Evolutionary conservation across 352 stramenopile genomes (phyloP), one percentile per base, ranked within the genome.

Genomic region (Phytophthora foliorum): DNA sequence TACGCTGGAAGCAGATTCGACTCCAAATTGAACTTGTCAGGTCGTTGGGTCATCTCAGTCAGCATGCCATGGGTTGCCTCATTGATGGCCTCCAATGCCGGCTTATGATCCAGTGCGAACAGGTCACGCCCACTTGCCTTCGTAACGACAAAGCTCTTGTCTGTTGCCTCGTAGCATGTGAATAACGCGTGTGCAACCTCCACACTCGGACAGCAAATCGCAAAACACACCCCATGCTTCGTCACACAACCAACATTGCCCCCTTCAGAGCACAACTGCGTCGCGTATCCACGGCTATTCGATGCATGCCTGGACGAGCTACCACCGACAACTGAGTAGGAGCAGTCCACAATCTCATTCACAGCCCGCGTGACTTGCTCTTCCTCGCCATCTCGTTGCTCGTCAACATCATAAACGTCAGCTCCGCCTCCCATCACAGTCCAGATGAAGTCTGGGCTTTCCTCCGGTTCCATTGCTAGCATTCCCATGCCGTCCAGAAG

Each of bases 391-490:
- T 84, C 67, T 34, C 75, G 75, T 17, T 84, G 53, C 24, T 80
- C 77, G 31, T 72, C 66, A 59, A 60, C 84, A 41, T 92, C 78
- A 29, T 75, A 81, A 5, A 79, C 76, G 0, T 74, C 68, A 46
- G 78, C 77, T 4, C 76, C 57, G 31, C 75, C 64, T 41, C 72
- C 74, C 54, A 80, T 72, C 7, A 77, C 57, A 74, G 92, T 86
- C 88, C 88, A 96, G 39, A 96, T 71, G 36, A 96, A 86, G 56
- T 96, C 86, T 13, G 88, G 86, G 25, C 74, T 89, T 14, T 95
- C 88, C 45, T 90, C 86, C 1, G 81, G 77, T 32, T 91, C 87
- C 69, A 96, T 87, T 49, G 81, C 80, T 22, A 94, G 72, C 72
- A 94, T 82, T 31, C 61, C 60, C 80, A 94, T 93, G 31, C 85